Percentiles rank a stretch among this genome's conserved stretches.
Conservation (phyloP, 371 early-diverging fungal genomes). For the Mucor racemosus region DNA sequence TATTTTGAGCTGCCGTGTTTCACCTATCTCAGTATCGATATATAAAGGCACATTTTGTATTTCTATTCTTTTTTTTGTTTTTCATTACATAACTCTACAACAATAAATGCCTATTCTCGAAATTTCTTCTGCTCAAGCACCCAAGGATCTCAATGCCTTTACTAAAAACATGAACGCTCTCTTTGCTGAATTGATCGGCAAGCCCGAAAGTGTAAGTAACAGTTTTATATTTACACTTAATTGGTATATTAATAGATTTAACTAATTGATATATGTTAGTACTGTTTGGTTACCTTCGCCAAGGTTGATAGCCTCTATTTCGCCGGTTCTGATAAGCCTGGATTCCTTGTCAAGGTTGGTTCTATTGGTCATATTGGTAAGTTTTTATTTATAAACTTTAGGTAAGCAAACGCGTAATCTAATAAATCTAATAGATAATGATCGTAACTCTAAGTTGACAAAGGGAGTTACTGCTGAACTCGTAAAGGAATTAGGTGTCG, state of each 20-base stretch:
- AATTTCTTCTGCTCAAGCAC: slow-evolving; percentile 38
- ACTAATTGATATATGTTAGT: slow-evolving; percentile 19
- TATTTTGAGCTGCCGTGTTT: background rate
- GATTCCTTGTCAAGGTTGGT: slow-evolving; percentile 44
- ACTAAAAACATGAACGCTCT: slow-evolving; percentile 34
- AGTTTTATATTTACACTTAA: background rate
- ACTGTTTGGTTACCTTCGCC: slow-evolving; percentile 49
- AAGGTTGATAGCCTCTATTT: slow-evolving; percentile 40
- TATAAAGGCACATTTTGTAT: background rate
- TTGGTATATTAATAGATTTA: background rate
- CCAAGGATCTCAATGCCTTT: slow-evolving; percentile 44
- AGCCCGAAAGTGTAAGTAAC: slow-evolving; percentile 52
- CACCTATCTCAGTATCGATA: background rate
- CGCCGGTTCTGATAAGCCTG: slow-evolving; percentile 40
- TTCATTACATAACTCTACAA: background rate
- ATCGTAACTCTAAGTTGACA: slow-evolving; percentile 41
- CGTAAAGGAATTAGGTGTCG: slow-evolving; percentile 38
- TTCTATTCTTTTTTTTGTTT: slow-evolving; percentile 7
- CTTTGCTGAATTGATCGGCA: slow-evolving; percentile 51
- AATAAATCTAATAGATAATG: slow-evolving; percentile 29
- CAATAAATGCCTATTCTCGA: slow-evolving; percentile 54
- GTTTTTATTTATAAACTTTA: background rate
- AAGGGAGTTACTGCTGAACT: slow-evolving; percentile 29
- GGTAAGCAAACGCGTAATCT: slow-evolving; percentile 1
- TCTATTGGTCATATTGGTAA: slow-evolving; percentile 53